Conservation (phyloP, 768 basidiomycete species). For the Strobilomyces confusus region DNA sequence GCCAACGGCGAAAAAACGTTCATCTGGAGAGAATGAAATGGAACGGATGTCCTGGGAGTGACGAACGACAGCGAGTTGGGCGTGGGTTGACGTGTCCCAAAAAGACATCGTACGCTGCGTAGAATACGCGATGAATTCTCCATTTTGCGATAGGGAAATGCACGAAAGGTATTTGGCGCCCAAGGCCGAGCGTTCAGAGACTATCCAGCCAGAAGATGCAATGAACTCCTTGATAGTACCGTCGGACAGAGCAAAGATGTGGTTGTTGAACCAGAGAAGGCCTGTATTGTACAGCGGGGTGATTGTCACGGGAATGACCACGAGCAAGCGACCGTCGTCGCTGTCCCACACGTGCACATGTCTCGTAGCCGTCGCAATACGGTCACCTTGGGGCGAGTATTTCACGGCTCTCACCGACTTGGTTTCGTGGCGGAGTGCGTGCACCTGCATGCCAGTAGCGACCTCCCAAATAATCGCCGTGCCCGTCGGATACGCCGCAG, state of each 20-base stretch:
- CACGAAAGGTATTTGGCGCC: neutral
- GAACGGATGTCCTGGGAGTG: neutral
- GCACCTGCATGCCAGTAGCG: too few species aligned
- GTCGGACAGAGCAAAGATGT: neutral
- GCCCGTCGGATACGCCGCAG: too few species aligned
- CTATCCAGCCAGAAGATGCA: neutral
- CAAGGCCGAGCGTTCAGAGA: neutral
- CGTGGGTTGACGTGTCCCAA: neutral
- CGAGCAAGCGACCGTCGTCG: neutral
- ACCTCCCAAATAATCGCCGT: too few species aligned
- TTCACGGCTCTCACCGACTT: too few species aligned
- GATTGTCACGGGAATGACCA: neutral
- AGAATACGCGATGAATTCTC: neutral
- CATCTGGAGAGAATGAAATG: neutral
- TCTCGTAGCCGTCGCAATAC: too few species aligned
- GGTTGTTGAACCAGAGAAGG: neutral
- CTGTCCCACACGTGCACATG: neutral
- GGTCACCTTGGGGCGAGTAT: too few species aligned
- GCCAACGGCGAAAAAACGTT: neutral
- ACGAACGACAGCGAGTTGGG: neutral
- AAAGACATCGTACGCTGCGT: neutral
- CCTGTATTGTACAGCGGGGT: neutral
- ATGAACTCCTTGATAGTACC: neutral
- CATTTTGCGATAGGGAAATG: neutral
- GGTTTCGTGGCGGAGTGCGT: too few species aligned